Evolutionary conservation across 1,284 basidiomycete genomes (phyloP).

Genomic region (Apiotrichum laibachii): DNA sequence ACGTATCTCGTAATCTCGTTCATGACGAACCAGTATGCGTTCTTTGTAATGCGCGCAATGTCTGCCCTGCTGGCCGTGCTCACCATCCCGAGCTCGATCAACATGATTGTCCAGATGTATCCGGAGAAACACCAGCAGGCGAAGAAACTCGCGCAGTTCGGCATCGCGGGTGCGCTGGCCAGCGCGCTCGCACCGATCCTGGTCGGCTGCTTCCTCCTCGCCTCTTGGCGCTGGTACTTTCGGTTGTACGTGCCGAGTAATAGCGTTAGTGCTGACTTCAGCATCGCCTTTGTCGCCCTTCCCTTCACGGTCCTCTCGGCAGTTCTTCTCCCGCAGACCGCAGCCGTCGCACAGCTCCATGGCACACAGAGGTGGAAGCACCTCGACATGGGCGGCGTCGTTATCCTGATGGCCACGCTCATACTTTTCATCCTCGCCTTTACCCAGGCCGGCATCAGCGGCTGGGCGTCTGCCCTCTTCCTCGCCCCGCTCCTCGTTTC

Average conservation of each 20-base stretch:
- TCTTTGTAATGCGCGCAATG: slow-evolving; percentile 46
- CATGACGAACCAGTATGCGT: slow-evolving; percentile 46
- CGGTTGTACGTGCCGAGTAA: slow-evolving; percentile 28
- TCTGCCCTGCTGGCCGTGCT: slow-evolving; percentile 43
- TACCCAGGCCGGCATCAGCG: slow-evolving; percentile 40
- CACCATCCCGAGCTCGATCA: slow-evolving; percentile 46
- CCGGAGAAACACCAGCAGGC: slow-evolving; percentile 40
- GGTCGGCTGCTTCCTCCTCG: slow-evolving; percentile 45
- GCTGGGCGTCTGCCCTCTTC: slow-evolving; percentile 45
- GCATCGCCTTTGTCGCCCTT: slow-evolving; percentile 33
- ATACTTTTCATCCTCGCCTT: slow-evolving; percentile 48
- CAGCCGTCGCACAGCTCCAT: slow-evolving; percentile 43
- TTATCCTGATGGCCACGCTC: slow-evolving; percentile 37
- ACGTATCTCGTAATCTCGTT: slow-evolving; percentile 48
- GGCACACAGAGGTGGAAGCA: slow-evolving; percentile 44
- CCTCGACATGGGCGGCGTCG: slow-evolving; percentile 47
- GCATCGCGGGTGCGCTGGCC: slow-evolving; percentile 43
- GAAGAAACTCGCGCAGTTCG: slow-evolving; percentile 45
- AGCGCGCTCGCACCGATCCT: slow-evolving; percentile 32
- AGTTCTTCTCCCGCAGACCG: slow-evolving; percentile 41
- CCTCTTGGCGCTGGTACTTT: slow-evolving; percentile 49
- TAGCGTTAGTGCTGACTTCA: no score
- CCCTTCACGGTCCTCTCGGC: slow-evolving; percentile 38
- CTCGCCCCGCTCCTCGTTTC: slow-evolving; percentile 43
- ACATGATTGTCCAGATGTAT: slow-evolving; percentile 49